phyloP scores from a whole-genome alignment of 1,139 yeast species.

The Saccharomyces hybrid region DNA sequence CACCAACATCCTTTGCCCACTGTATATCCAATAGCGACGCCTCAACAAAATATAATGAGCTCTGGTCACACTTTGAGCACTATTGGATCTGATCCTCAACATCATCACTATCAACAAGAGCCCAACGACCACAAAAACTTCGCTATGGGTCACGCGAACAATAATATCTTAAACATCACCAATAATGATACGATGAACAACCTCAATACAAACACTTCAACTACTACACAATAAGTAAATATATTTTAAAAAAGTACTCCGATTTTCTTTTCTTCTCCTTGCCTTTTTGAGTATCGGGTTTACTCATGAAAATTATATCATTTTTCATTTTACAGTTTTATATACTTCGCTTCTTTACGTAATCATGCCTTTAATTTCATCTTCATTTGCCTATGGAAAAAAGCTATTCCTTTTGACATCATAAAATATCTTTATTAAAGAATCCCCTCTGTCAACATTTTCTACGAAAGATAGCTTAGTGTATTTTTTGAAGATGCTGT shows the following conservation, averaged over 20 bases:
- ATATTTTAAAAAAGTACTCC: not conserved
- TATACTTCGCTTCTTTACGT: not conserved
- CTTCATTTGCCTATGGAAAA: not conserved
- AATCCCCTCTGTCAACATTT: not conserved
- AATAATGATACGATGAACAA: not conserved
- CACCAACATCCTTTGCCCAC: constrained; percentile 5
- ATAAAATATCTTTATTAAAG: not conserved
- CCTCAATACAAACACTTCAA: not conserved
- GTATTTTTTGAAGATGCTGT: not conserved
- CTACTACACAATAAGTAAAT: not conserved
- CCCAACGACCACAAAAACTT: not conserved
- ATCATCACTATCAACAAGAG: not conserved
- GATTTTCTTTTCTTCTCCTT: not conserved
- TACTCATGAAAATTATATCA: not conserved
- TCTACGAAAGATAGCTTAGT: not conserved
- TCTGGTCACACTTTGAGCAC: not conserved
- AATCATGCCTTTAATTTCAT: not conserved
- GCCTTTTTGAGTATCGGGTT: not conserved
- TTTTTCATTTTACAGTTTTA: not conserved
- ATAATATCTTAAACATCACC: not conserved
- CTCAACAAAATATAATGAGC: not conserved
- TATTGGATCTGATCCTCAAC: not conserved
- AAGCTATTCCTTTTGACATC: not conserved
- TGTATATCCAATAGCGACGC: constrained; percentile 1
- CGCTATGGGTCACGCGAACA: not conserved